These are phyloP conservation scores for Carex kokanica DNA, from an alignment of 176 grass and related monocot species.

Conservation along the genomic window DNA sequence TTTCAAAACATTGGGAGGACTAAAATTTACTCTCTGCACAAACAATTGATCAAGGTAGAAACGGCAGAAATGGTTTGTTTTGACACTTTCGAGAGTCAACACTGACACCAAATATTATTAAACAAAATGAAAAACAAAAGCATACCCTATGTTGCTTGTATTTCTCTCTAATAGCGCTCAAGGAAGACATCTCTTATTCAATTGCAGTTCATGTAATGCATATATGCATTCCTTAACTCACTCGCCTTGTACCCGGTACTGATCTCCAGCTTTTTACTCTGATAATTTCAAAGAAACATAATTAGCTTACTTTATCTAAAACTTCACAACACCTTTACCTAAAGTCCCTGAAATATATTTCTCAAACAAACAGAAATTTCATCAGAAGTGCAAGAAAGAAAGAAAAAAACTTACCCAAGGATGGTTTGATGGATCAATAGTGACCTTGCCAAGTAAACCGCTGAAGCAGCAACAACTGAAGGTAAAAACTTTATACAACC, in stretches of 20 bases:
- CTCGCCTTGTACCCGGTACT: slow-evolving; percentile 58
- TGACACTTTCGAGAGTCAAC: neutral
- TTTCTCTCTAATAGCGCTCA: slow-evolving; percentile 64
- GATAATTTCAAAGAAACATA: neutral
- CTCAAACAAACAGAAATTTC: neutral
- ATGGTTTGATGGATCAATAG: slow-evolving; percentile 44
- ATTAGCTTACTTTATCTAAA: slow-evolving; percentile 3
- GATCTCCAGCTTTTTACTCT: slow-evolving; percentile 57
- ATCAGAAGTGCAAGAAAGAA: neutral
- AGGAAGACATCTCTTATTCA: slow-evolving; percentile 45
- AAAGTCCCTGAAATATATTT: neutral
- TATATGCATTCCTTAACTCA: slow-evolving; percentile 76
- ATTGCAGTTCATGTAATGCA: slow-evolving; percentile 70
- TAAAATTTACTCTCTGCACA: neutral
- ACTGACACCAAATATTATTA: neutral
- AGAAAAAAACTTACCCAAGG: slow-evolving; percentile 63
- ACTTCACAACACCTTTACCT: slow-evolving; percentile 16
- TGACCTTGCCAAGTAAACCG: slow-evolving; percentile 65
- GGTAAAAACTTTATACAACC: slow-evolving; percentile 68
- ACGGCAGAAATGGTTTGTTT: neutral
- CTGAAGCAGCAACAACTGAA: slow-evolving; percentile 75
- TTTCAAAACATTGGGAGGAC: neutral
- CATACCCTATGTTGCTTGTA: slow-evolving; percentile 86
- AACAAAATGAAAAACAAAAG: slow-evolving; percentile 20
- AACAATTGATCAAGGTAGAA: neutral